Evolutionary conservation across 305 asterid species (phyloP).

Genomic region (Caryopteris hybrid): DNA sequence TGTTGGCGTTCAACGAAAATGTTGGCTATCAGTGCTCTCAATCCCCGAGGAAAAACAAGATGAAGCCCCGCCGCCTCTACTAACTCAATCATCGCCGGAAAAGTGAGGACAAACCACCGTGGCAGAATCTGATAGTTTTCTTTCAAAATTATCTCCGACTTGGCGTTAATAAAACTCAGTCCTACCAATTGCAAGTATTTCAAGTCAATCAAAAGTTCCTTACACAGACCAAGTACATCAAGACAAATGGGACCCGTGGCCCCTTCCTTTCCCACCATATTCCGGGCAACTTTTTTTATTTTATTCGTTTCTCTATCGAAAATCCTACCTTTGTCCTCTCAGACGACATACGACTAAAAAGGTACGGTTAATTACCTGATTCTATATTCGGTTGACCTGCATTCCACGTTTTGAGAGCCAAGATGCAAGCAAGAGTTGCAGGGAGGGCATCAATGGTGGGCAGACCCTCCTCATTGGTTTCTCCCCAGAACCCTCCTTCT

Average conservation of each 20-base stretch:
- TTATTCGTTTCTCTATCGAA: too few species aligned
- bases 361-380: constrained; percentile 3
- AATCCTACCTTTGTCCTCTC: too few species aligned
- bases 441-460: constrained; percentile 49
- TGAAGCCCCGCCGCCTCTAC: constrained; percentile 32
- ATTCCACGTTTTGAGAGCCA: constrained; percentile 39
- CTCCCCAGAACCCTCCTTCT: constrained; percentile 57
- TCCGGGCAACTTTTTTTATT: too few species aligned
- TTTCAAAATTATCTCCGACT: constrained; percentile 26
- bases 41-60: constrained; percentile 19
- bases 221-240: too few species aligned
- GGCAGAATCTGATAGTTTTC: constrained; percentile 32
- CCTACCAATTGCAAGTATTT: too few species aligned
- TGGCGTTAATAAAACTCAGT: constrained; percentile 30
- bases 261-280: too few species aligned
- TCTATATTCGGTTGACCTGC: constrained; percentile 18
- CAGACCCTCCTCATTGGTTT: constrained; percentile 17
- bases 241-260: too few species aligned
- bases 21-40: constrained; percentile 6
- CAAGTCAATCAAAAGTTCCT: too few species aligned
- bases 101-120: constrained; percentile 41
- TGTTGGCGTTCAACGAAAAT: constrained; percentile 26
- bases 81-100: constrained; percentile 50
- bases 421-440: constrained; percentile 48
- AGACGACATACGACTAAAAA: background rate